Conservation (phyloP, 2,329 filamentous ascomycete genomes). For the Aureobasidium sp. region DNA sequence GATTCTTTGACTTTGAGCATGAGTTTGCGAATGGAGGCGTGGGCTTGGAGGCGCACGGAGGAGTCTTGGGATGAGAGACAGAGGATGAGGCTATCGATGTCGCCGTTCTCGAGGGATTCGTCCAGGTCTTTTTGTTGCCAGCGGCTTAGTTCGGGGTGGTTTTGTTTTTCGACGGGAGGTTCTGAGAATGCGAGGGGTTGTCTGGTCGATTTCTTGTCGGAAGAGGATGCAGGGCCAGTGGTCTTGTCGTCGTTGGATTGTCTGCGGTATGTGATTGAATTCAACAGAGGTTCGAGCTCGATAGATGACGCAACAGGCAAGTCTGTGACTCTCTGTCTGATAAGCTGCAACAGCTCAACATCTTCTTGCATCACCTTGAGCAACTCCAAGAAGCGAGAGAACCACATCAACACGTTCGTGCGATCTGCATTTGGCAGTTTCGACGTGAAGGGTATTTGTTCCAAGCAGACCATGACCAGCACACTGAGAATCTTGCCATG, state of each 20-base stretch:
- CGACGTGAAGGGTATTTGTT: slow-evolving; percentile 69
- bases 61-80: slow-evolving; percentile 67
- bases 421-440: slow-evolving; percentile 19
- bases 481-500: slow-evolving; percentile 45
- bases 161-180: slow-evolving; percentile 33
- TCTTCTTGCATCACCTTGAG: slow-evolving; percentile 14
- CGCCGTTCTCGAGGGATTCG: slow-evolving; percentile 69
- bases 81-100: slow-evolving; percentile 59
- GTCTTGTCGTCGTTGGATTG: not conserved
- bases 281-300: not conserved
- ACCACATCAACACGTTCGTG: slow-evolving; percentile 12
- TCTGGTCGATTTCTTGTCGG: not conserved
- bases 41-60: slow-evolving; percentile 71
- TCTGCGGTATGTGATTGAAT: not conserved
- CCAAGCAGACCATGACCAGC: slow-evolving; percentile 59
- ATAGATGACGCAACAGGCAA: not conserved
- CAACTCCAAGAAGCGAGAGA: slow-evolving; percentile 16
- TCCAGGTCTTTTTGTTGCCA: slow-evolving; percentile 74
- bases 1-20: slow-evolving; percentile 51
- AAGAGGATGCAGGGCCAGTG: not conserved
- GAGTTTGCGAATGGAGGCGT: slow-evolving; percentile 59
- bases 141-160: slow-evolving; percentile 40
- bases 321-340: not conserved
- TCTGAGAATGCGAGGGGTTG: slow-evolving; percentile 21
- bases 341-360: not conserved